phyloP scores from a whole-genome alignment of 2,329 filamentous ascomycete species.

The Mycosphaerella arachidis region DNA sequence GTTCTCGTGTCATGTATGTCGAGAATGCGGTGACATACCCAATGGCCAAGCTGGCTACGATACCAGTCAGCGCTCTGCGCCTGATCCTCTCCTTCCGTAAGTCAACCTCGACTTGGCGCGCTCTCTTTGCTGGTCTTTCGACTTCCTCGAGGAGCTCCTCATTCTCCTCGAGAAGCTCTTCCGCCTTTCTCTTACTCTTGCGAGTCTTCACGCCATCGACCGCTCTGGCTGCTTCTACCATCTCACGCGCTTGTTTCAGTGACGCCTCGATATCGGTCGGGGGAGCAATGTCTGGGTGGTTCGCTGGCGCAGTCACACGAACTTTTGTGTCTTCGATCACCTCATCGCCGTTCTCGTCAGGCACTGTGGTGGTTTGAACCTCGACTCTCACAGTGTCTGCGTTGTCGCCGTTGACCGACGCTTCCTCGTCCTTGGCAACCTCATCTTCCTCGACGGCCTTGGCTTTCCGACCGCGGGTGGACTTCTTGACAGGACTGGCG shows the following conservation, averaged over 20 bases:
- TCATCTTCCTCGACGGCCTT: constrained; percentile 27
- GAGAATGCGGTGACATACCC: constrained; percentile 61
- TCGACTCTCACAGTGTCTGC: constrained; percentile 61
- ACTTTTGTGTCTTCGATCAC: constrained; percentile 70
- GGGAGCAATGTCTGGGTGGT: constrained; percentile 61
- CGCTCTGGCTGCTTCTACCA: constrained; percentile 71
- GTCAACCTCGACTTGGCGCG: constrained; percentile 70
- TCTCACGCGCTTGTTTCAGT: constrained; percentile 79
- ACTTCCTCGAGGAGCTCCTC: constrained; percentile 50
- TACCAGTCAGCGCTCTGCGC: constrained; percentile 77
- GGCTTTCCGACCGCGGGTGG: constrained; percentile 38
- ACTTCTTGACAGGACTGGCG: constrained; percentile 49
- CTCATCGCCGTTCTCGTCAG: constrained; percentile 53
- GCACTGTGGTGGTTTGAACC: constrained; percentile 60
- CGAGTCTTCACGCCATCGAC: constrained; percentile 38
- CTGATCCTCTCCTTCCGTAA: constrained; percentile 81
- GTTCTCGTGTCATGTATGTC: too few relatives aligned
- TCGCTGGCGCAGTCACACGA: constrained; percentile 69
- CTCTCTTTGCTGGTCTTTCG: constrained; percentile 58
- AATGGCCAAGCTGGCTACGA: constrained; percentile 80
- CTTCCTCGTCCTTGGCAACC: constrained; percentile 22
- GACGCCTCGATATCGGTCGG: constrained; percentile 71
- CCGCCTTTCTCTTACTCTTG: constrained; percentile 66
- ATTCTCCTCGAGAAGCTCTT: constrained; percentile 56
- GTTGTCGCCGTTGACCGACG: constrained; percentile 15